phyloP scores from a whole-genome alignment of 1,284 basidiomycete genomes.

The Stygiomarasmius scandens region DNA sequence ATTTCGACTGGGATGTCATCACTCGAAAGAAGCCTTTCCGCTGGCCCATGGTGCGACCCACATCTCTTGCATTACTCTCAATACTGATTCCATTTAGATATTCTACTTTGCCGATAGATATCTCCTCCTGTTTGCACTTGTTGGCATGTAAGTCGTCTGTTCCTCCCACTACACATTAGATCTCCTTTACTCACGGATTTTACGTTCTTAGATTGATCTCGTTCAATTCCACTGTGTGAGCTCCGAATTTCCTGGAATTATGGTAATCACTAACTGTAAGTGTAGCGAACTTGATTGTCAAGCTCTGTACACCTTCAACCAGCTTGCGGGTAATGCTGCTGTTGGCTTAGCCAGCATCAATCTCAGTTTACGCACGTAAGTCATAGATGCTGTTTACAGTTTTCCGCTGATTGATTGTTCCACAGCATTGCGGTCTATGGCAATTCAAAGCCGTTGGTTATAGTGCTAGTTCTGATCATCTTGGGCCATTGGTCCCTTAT shows the following conservation, averaged over 20 bases:
- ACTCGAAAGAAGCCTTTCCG: slow-evolving; percentile 47
- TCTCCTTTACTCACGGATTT: slow-evolving; percentile 5
- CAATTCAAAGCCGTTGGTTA: slow-evolving; percentile 44
- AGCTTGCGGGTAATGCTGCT: slow-evolving; percentile 64
- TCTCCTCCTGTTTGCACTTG: slow-evolving; percentile 62
- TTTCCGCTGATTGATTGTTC: neutral
- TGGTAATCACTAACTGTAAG: slow-evolving; percentile 2
- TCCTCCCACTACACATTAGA: neutral
- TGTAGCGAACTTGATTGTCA: slow-evolving; percentile 62
- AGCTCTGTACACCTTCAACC: slow-evolving; percentile 71
- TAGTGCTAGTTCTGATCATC: slow-evolving; percentile 54
- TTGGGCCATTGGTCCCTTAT: slow-evolving; percentile 76
- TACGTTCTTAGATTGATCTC: slow-evolving; percentile 48
- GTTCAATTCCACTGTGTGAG: slow-evolving; percentile 55
- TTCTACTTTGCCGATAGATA: slow-evolving; percentile 78
- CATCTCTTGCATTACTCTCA: neutral
- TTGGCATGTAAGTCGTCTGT: slow-evolving; percentile 57
- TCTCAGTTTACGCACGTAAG: slow-evolving; percentile 74
- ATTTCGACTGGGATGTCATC: slow-evolving; percentile 55
- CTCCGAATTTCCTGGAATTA: slow-evolving; percentile 6
- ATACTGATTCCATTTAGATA: slow-evolving; percentile 38
- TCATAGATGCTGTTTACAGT: slow-evolving; percentile 11
- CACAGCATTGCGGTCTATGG: slow-evolving; percentile 19
- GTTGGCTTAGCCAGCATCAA: slow-evolving; percentile 78
- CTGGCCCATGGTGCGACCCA: slow-evolving; percentile 44